Base-by-base conservation (phyloP, 2,329 filamentous ascomycete genomes). In the Fonsecaea multimorphosa region DNA sequence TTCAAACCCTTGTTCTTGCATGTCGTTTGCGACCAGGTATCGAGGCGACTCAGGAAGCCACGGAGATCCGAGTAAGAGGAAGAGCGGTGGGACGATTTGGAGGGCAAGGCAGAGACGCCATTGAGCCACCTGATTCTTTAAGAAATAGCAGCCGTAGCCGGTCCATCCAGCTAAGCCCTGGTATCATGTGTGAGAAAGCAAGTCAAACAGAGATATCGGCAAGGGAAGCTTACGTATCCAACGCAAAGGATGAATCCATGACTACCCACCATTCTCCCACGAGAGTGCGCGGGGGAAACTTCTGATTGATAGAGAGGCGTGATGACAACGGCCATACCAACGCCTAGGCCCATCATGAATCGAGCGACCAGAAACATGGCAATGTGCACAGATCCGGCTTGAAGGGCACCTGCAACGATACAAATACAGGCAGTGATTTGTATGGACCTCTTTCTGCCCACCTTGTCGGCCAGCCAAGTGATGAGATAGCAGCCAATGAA, bases 211-310 rank as follows among this genome's bases (percentile, higher is more conserved):
- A 22, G 14, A 16, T 36, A 22, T 11, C 6, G 29, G 34, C 1
- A 9, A 22, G 29, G 6, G n/a, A 49, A 16, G 31, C 60, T 53
- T 22, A 67, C 64, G 44, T 67, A 67, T 49, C 60, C 60, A 11
- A 67, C 56, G 31, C 64, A 67, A 16, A 67, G 52, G 16, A 67
- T 49, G 38, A 67, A 67, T 8, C 64, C 64, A 36, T 67, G 64
- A 11, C 60, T 63, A 24, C 65, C 65, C 14, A 67, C 65, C 61
- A 67, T 61, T 76, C 78, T 80, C 34, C 80, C 80, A 3, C 80
- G 77, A 44, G 58, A 53, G 27, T 65, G 53, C 5, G 66, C 54
- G 29, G 66, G 66, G n/a, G 62, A 63, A 3, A 68, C 44, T 32
- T 68, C 66, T 14, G 54, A 60, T 14, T 63, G 63, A 40, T 68